Evolutionary conservation across 129 eudicot species (phyloP), one percentile per base, ranked within the genome.

Genomic region (Flaveria trinervia): DNA sequence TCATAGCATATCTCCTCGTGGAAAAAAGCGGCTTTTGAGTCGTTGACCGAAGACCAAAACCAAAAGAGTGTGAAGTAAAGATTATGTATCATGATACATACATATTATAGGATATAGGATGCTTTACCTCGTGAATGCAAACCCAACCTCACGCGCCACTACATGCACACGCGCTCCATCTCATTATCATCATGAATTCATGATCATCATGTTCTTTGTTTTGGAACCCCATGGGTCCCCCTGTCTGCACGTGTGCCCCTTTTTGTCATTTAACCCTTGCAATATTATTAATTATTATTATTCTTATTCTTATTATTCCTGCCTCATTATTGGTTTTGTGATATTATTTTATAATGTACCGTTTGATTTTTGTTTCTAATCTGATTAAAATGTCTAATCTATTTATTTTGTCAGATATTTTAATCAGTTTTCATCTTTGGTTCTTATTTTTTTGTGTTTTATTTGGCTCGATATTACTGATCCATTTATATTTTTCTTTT

Each of bases 41-140:
- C 75, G 79, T 80, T 80, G 83, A 80, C 83, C 41, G 75, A 73
- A 73, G 83, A 80, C 83, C 79, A 15, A 72, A 80, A 80, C 83
- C 79, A 15, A 72, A 80, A 80, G 83, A 80, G 79, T 73, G 79
- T 79, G 70, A 71, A 25, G 71, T 30, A 30, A 30, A 30, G 36
- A 36, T 36, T 36, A 36, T 36, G 41, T 36, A 36, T 30, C 5
- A 30, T 30, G 4, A 26, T 30, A 5, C 3, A 2, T 2, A 20
- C 22, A 20, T 20, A 20, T 0, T 20, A 20, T 33, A 33, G 39
- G 39, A 33, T 62, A 33, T 70, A 64, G 80, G 18, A 59, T 62
- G 83, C 83, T 79, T 62, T 79, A 61, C 67, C 83, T 79, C 68
- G 82, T 78, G 82, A 78, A 78, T 5, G 8, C 11, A 78, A 43